Evolutionary conservation across 768 basidiomycete species (phyloP).

Genomic region (Psilocybe subaeruginosa): DNA sequence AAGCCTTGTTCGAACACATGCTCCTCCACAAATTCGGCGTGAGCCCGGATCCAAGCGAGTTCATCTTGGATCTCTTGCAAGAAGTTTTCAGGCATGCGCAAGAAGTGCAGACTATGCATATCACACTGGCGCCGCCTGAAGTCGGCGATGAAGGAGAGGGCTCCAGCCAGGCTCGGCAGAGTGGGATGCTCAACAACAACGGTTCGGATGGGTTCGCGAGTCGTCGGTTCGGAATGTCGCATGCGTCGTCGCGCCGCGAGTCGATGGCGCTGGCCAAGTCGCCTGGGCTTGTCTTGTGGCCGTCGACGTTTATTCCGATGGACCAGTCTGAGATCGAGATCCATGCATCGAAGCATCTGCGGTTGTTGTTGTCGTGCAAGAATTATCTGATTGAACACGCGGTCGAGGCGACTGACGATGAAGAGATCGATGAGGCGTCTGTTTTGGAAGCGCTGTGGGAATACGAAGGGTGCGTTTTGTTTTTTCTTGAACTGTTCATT

Average conservation of each 20-base stretch:
- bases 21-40: constrained; percentile 55
- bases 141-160: constrained; percentile 4
- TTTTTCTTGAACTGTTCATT: not conserved
- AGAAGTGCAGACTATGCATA: constrained; percentile 50
- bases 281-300: constrained; percentile 63
- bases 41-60: constrained; percentile 49
- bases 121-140: constrained; percentile 55
- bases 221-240: constrained; percentile 3
- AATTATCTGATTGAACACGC: constrained; percentile 40
- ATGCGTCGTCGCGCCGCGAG: constrained; percentile 1
- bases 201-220: not conserved
- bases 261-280: constrained; percentile 41
- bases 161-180: not conserved
- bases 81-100: constrained; percentile 57
- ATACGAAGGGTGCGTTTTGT: constrained; percentile 49
- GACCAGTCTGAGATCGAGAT: constrained; percentile 63
- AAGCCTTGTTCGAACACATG: constrained; percentile 65
- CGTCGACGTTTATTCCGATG: constrained; percentile 60
- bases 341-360: constrained; percentile 66
- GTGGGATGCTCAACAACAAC: not conserved
- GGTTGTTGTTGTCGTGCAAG: constrained; percentile 43
- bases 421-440: constrained; percentile 40
- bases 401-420: constrained; percentile 32
- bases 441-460: constrained; percentile 47
- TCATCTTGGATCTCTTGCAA: constrained; percentile 49